Percentiles rank a stretch among this genome's conserved stretches.
Evolutionary conservation across 2,329 filamentous ascomycete species (phyloP).

Genomic region (Ascocoryne sarcoides): DNA sequence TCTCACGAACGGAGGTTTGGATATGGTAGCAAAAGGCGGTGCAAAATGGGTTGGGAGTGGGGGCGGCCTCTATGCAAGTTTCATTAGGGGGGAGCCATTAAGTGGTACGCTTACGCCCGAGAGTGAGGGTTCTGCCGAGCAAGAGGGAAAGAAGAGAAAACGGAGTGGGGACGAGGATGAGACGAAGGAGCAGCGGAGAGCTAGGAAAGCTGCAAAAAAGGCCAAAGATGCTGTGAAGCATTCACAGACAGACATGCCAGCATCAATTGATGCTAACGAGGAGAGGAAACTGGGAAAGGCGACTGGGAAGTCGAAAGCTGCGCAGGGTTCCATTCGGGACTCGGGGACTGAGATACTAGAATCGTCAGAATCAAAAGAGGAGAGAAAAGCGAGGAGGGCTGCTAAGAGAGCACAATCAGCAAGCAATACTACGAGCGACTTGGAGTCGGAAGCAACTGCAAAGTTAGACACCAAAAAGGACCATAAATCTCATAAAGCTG

Average conservation of each 20-base stretch:
- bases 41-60: conserved; percentile 49
- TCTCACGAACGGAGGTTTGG: conserved; percentile 42
- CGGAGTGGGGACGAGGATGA: conserved; percentile 26
- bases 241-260: no score
- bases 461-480: conserved; percentile 15
- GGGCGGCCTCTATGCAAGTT: conserved; percentile 63
- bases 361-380: conserved; percentile 6
- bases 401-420: conserved; percentile 1
- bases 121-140: conserved; percentile 10
- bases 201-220: conserved; percentile 29
- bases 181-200: conserved; percentile 28
- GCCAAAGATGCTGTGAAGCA: no score
- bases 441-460: neutral
- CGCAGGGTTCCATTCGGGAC: no score
- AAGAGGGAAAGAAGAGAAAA: conserved; percentile 25
- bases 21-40: conserved; percentile 45
- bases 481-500: conserved; percentile 30
- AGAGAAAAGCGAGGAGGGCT: conserved; percentile 6
- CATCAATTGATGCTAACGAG: no score
- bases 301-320: no score
- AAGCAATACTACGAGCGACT: neutral
- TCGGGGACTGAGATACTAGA: no score
- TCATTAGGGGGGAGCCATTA: conserved; percentile 74
- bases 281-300: no score
- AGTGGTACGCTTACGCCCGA: conserved; percentile 52